Evolutionary conservation across 164 flowering plant genomes (phyloP).

Genomic region (Vitis rupestris): DNA sequence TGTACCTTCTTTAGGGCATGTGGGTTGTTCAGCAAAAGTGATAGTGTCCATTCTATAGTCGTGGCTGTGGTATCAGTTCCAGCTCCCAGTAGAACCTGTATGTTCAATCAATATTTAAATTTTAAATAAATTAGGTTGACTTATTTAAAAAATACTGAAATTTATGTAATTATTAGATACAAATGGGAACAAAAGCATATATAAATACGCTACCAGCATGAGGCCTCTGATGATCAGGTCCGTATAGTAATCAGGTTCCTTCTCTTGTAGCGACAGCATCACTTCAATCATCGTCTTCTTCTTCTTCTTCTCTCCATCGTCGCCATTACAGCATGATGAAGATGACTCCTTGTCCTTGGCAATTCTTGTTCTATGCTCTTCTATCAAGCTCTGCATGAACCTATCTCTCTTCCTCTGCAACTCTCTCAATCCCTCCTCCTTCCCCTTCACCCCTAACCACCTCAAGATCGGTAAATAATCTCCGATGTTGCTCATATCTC

Average conservation of each 20-base stretch:
- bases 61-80: conserved; percentile 42
- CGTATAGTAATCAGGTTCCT: conserved; percentile 36
- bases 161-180: too few relatives aligned
- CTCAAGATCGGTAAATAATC: conserved; percentile 30
- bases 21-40: conserved; percentile 37
- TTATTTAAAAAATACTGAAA: too few relatives aligned
- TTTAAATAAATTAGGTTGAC: too few relatives aligned
- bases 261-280: conserved; percentile 22
- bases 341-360: background rate
- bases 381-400: conserved; percentile 43
- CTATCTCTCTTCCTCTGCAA: conserved; percentile 27
- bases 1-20: conserved; percentile 17
- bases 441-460: conserved; percentile 22
- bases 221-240: conserved; percentile 46
- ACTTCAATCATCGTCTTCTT: conserved; percentile 30
- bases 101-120: too few relatives aligned
- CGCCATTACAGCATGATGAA: background rate
- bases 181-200: background rate
- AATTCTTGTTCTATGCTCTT: conserved; percentile 21
- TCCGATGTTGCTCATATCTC: conserved; percentile 7
- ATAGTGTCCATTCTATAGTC: conserved; percentile 50
- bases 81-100: conserved; percentile 31
- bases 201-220: conserved; percentile 29
- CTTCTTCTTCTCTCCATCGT: background rate
- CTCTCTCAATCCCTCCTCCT: conserved; percentile 26